Base-by-base conservation (phyloP, 306 rosid genomes). In the Canavalia gladiata region DNA sequence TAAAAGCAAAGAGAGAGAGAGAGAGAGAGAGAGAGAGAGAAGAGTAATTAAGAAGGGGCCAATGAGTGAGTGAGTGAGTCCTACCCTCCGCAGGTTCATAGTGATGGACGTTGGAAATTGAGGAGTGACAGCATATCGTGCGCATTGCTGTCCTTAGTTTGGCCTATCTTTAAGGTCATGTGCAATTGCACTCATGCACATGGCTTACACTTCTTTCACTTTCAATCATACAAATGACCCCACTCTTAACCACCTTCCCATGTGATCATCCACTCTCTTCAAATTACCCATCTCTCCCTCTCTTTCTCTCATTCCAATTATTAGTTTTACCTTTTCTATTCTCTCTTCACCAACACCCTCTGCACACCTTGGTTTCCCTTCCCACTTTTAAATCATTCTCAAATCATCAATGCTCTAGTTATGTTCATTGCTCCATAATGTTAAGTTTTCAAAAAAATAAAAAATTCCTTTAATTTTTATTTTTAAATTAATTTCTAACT, bases 141-240 rank as follows among this genome's bases (percentile, higher is more conserved):
- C 78, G 73, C 78, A 60, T 1, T 71, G 73, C 72, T 72, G 82
- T 46, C 71, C 30, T 10, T 59, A 5, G 28, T 71, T 79, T 47
- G 77, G 51, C 56, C 7, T 49, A 28, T 80, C 47, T 60, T 49
- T 28, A 46, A 49, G 65, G 8, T 70, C 84, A 71, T 80, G 84
- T 80, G 84, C 78, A 4, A 12, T 7, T 80, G 51, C 78, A 49
- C 66, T 28, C 7, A 0, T 3, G 78, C 84, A 80, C 84, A 80
- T 80, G 84, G 65, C 78, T 49, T 71, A 25, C 72, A 12, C 63
- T 69, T 57, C 62, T 34, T 79, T 46, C 77, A n/a, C 52, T 80
- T 60, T 79, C 83, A 79, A 69, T 79, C 11, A 52, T 77, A 10
- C 30, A n/a, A 0, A 0, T 1, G 75, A 66, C 50, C 84, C 75